phyloP scores from a whole-genome alignment of 2,329 filamentous ascomycete species.

The Hansfordia pulvinata region DNA sequence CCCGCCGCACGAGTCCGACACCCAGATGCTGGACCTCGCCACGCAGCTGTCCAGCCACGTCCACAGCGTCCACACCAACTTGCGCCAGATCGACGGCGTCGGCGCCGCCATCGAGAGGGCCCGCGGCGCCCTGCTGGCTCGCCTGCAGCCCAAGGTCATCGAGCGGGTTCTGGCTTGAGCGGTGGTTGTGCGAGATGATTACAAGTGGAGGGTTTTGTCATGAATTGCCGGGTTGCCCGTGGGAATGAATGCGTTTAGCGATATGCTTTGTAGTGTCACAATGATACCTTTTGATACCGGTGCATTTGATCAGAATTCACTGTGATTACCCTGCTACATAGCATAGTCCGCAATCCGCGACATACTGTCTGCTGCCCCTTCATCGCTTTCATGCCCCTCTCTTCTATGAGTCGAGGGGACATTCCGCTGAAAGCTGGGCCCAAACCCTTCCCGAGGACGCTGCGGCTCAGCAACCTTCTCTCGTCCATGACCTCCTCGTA shows the following conservation, averaged over 20 bases:
- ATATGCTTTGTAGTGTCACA: conserved; percentile 1
- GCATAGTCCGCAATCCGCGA: no score
- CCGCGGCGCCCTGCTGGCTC: conserved; percentile 32
- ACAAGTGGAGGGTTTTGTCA: no score
- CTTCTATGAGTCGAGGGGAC: no score
- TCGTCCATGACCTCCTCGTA: no score
- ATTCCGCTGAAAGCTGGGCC: no score
- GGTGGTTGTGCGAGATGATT: conserved; percentile 20
- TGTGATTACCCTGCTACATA: no score
- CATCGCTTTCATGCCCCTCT: no score
- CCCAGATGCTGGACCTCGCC: conserved; percentile 28
- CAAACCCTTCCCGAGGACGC: no score
- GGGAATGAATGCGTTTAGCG: conserved; percentile 1
- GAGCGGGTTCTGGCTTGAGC: conserved; percentile 31
- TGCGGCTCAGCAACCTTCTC: no score
- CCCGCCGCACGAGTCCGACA: no score
- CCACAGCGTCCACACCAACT: conserved; percentile 40
- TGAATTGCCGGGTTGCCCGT: no score
- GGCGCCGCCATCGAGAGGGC: conserved; percentile 32
- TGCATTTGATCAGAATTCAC: not conserved
- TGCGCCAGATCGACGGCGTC: conserved; percentile 38
- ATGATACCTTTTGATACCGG: not conserved
- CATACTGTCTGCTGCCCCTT: no score
- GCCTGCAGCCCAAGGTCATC: conserved; percentile 30
- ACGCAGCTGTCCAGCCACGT: conserved; percentile 39